A percentile compares a stretch with the other conserved stretches of the same genome.
phyloP scores from a whole-genome alignment of 202 grass and related monocot genomes.

The Zizania palustris region DNA sequence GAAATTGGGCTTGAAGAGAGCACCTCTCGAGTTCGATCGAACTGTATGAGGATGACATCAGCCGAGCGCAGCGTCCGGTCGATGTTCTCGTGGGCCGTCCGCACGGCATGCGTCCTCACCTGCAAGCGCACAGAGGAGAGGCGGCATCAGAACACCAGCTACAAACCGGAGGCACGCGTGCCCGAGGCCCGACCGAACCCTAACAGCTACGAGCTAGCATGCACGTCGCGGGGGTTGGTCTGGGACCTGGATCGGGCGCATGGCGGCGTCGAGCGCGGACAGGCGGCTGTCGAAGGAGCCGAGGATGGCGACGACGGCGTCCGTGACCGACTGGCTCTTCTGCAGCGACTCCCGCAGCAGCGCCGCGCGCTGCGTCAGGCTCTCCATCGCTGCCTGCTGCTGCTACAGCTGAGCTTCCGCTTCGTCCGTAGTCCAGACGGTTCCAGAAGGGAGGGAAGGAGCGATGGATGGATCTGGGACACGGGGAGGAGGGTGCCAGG shows the following conservation, averaged over 20 bases:
- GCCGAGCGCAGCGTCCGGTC: conserved; percentile 92
- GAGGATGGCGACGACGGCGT: conserved; percentile 77
- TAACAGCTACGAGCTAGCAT: not conserved
- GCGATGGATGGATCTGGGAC: conserved; percentile 31
- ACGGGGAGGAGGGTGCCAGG: not conserved
- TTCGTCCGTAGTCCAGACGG: not conserved
- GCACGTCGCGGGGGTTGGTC: not conserved
- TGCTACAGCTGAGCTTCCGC: not conserved
- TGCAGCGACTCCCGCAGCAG: conserved; percentile 77
- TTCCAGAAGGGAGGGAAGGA: not conserved
- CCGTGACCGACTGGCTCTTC: conserved; percentile 61
- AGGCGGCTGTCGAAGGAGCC: conserved; percentile 95
- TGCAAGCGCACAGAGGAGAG: conserved; percentile 15
- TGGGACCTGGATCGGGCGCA: conserved; percentile 82
- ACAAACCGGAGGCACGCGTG: not conserved
- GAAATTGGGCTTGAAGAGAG: not conserved
- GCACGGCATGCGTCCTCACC: conserved; percentile 74
- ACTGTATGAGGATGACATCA: conserved; percentile 87
- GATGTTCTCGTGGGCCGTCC: conserved; percentile 96
- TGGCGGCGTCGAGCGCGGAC: conserved; percentile 80
- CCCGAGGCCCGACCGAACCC: not conserved
- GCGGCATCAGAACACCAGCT: not conserved
- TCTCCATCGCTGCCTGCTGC: conserved; percentile 46
- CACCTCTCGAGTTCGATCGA: conserved; percentile 86
- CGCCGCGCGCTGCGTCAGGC: conserved; percentile 60